These are phyloP conservation scores for Aspergillus sp. DNA, from an alignment of 2,329 filamentous ascomycete species.

Conservation along the genomic window DNA sequence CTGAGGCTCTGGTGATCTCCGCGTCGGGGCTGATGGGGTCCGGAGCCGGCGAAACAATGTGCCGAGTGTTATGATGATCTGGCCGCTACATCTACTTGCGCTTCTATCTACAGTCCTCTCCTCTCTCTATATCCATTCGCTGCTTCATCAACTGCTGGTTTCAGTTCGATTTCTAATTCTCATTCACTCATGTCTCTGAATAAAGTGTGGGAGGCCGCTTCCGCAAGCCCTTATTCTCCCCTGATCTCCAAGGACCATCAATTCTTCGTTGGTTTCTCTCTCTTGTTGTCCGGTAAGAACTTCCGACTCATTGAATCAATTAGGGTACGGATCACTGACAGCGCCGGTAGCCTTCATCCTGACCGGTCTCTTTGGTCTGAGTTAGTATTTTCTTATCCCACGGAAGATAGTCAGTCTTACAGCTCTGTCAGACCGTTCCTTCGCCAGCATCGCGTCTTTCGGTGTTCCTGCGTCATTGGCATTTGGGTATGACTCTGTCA, in stretches of 20 bases:
- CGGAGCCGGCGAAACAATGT: conserved; percentile 21
- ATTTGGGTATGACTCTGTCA: conserved; percentile 68
- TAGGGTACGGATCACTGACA: conserved; percentile 8
- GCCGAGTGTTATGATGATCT: conserved; percentile 13
- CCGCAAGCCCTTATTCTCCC: conserved; percentile 80
- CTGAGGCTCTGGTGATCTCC: conserved; percentile 13
- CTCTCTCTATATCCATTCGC: neutral
- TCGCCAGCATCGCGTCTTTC: conserved; percentile 71
- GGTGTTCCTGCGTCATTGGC: conserved; percentile 84
- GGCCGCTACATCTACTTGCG: neutral
- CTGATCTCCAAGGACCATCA: conserved; percentile 77
- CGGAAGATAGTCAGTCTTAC: neutral
- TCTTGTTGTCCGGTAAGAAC: conserved; percentile 63
- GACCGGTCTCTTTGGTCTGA: conserved; percentile 78
- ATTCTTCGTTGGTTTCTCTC: conserved; percentile 73
- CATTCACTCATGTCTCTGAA: conserved; percentile 62
- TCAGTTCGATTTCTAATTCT: neutral
- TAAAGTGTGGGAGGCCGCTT: conserved; percentile 90
- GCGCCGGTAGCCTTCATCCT: conserved; percentile 57
- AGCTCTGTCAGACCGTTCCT: conserved; percentile 66
- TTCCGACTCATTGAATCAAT: neutral
- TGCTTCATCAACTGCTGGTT: conserved; percentile 3
- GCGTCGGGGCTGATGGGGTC: conserved; percentile 14
- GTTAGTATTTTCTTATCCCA: conserved; percentile 52
- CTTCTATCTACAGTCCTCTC: conserved; percentile 1